phyloP scores from a whole-genome alignment of 1,139 yeast genomes.

The Taphrina pruni region DNA sequence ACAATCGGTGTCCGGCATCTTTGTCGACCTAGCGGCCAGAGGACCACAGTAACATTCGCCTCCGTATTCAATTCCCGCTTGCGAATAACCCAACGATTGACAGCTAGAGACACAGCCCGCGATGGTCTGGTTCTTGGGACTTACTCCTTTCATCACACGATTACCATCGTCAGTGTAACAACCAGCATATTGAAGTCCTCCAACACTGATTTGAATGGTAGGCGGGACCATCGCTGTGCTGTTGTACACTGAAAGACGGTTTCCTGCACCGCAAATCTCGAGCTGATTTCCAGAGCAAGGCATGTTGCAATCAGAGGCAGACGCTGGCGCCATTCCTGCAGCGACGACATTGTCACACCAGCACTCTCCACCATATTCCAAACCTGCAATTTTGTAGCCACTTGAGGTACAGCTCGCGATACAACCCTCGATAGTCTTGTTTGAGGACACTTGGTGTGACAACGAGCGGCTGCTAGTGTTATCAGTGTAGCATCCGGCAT shows the following conservation, averaged over 20 bases:
- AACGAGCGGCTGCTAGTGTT: slow-evolving; percentile 24
- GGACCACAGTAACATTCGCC: slow-evolving; percentile 30
- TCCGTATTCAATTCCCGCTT: slow-evolving; percentile 28
- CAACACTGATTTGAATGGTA: slow-evolving; percentile 20
- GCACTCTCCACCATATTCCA: slow-evolving; percentile 42
- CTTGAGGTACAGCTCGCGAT: slow-evolving; percentile 20
- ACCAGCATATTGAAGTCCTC: slow-evolving; percentile 24
- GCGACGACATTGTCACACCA: slow-evolving; percentile 41
- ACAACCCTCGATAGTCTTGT: slow-evolving; percentile 34
- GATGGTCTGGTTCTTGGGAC: slow-evolving; percentile 15
- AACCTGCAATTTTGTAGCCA: slow-evolving; percentile 41
- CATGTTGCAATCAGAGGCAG: slow-evolving; percentile 39
- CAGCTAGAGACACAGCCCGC: slow-evolving; percentile 29
- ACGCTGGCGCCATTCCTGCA: slow-evolving; percentile 13
- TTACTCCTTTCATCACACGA: slow-evolving; percentile 17
- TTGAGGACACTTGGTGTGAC: slow-evolving; percentile 15
- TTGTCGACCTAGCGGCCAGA: slow-evolving; percentile 15
- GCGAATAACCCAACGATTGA: slow-evolving; percentile 14
- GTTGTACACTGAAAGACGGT: slow-evolving; percentile 37
- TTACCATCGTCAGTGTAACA: slow-evolving; percentile 30
- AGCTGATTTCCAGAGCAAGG: slow-evolving; percentile 32
- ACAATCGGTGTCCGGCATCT: slow-evolving; percentile 29
- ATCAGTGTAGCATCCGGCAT: slow-evolving; percentile 41
- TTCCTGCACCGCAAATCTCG: slow-evolving; percentile 36
- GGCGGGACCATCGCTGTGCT: slow-evolving; percentile 21